Conservation (phyloP, 129 eudicot species). For the Heracleum sosnowskyi region DNA sequence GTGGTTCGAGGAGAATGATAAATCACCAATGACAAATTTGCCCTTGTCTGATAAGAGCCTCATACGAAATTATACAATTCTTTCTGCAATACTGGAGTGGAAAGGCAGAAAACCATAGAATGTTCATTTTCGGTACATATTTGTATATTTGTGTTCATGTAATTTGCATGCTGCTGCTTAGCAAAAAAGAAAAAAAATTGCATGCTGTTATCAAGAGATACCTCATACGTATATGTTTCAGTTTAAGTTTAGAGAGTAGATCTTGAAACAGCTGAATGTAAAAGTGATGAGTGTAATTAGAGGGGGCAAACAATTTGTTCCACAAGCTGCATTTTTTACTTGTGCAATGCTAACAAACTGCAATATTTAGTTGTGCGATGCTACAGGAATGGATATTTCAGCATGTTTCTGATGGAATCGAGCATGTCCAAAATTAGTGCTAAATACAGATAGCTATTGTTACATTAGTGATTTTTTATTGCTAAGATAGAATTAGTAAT, state of each 20-base stretch:
- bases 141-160: neutral
- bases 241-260: neutral
- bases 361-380: neutral
- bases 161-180: neutral
- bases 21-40: slow-evolving; percentile 68
- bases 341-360: neutral
- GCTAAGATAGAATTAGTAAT: too few species aligned
- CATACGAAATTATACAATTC: slow-evolving; percentile 60
- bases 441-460: too few species aligned
- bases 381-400: neutral
- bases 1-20: slow-evolving; percentile 59
- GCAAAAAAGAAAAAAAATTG: too few species aligned
- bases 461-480: too few species aligned
- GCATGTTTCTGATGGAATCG: too few species aligned
- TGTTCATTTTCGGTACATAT: neutral
- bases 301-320: neutral
- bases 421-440: too few species aligned
- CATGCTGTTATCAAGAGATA: neutral
- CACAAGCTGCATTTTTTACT: neutral
- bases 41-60: slow-evolving; percentile 44
- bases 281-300: neutral
- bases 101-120: slow-evolving; percentile 33
- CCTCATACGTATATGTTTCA: neutral
- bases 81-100: slow-evolving; percentile 81
- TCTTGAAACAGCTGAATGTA: neutral